Base-by-base conservation (phyloP, 2,329 filamentous ascomycete species). In the Parafenestella ontariensis region DNA sequence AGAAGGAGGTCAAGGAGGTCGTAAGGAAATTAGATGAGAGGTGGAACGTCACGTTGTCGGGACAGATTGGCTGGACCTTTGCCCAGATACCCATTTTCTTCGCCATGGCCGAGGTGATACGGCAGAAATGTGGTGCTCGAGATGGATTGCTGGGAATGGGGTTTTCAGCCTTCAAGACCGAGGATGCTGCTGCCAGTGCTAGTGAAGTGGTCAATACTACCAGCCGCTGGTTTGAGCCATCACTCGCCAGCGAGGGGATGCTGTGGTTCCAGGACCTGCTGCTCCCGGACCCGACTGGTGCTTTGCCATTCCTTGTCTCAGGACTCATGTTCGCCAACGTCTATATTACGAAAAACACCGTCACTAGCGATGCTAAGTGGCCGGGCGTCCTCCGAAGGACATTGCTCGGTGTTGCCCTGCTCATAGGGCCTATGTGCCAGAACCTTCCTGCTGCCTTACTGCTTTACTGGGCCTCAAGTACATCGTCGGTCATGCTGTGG, bases 231-330 rank as follows among this genome's bases (percentile, higher is more conserved):
- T 70, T 81, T 28, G 82, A 86, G 59, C 79, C 80, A 3, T 78
- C 79, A 4, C 72, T 88, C 15, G 78, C 80, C 5, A 78, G 69
- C 7, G 85, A 87, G 72, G 85, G 85, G n/a, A 78, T 81, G 3
- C 74, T 86, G 1, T 89, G 85, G 85, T 87, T 87, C 51, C 78
- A 81, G 1, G 78, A 88, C 65, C 78, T 89, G 13, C 73, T 84
- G 5, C 64, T 77, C 0, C 73, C 82, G 8, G 86, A 88, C 61
- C 78, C 84, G 0, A 79, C 78, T 2, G 72, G 80, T 2, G 59
- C 77, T 2, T 74, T 87, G 1, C 83, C 84, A 0, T 75, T 80
- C 36, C 52, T 81, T 3, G 74, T 85, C 20, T 81, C 79, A 0
- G 76, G 71, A 0, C 74, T 79, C 4, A 81, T 86, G 52, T 69